phyloP scores from a whole-genome alignment of 1,139 yeast genomes.

The Yamadazyma triangularis region DNA sequence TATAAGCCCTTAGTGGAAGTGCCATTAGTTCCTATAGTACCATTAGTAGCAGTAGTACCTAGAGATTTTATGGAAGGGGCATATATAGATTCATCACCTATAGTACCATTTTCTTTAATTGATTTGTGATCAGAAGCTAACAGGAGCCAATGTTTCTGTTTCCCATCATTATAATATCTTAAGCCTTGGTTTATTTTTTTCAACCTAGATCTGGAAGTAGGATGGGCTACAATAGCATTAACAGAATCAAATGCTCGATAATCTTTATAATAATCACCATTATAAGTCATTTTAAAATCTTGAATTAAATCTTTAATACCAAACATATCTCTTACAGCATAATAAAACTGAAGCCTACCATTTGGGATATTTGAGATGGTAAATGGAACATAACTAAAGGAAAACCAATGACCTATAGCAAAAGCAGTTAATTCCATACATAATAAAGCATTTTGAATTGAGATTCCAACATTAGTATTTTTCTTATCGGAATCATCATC shows the following conservation, averaged over 20 bases:
- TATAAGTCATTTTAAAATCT: constrained; percentile 71
- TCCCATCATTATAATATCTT: constrained; percentile 75
- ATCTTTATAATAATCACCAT: constrained; percentile 70
- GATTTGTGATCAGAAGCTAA: constrained; percentile 15
- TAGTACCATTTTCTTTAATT: constrained; percentile 10
- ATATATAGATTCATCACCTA: constrained; percentile 16
- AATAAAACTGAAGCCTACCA: constrained; percentile 55
- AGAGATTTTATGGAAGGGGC: constrained; percentile 30
- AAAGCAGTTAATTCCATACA: constrained; percentile 84
- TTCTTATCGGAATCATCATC: constrained; percentile 18
- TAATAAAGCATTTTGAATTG: constrained; percentile 73
- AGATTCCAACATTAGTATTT: constrained; percentile 43
- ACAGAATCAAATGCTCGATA: constrained; percentile 81
- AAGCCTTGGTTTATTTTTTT: constrained; percentile 80
- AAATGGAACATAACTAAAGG: constrained; percentile 77
- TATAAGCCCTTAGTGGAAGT: constrained; percentile 29
- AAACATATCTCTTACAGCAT: constrained; percentile 72
- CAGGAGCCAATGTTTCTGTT: constrained; percentile 82
- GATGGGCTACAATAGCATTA: constrained; percentile 66
- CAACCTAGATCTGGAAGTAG: constrained; percentile 60
- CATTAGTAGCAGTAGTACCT: too few relatives aligned
- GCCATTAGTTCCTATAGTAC: neutral
- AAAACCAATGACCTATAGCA: constrained; percentile 82
- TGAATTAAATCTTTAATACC: constrained; percentile 70
- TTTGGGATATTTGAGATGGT: constrained; percentile 57